Percentiles rank a stretch among this genome's conserved stretches.
Evolutionary conservation across 805 yeast species (phyloP).

Genomic region (Saturnispora hagleri): DNA sequence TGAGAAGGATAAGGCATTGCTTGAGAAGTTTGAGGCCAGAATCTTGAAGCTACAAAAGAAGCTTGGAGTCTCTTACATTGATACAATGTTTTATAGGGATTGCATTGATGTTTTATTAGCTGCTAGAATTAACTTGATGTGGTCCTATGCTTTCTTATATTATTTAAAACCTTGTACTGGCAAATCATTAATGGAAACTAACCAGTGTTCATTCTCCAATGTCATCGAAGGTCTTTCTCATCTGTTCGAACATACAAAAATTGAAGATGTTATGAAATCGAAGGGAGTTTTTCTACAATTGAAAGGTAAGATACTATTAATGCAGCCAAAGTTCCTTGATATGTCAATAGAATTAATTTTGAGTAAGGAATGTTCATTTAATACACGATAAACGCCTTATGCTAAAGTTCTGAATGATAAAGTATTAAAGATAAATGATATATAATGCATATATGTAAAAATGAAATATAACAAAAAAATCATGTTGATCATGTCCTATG

Average conservation of each 20-base stretch:
- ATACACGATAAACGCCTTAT: not conserved
- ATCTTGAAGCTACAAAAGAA: conserved; percentile 59
- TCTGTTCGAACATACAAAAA: conserved; percentile 26
- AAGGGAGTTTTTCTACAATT: conserved; percentile 20
- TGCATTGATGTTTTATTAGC: conserved; percentile 54
- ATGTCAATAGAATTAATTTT: conserved; percentile 20
- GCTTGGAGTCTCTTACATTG: conserved; percentile 71
- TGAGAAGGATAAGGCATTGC: conserved; percentile 57
- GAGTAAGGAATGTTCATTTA: conserved; percentile 4
- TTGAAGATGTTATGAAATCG: conserved; percentile 20
- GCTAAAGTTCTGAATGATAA: not conserved
- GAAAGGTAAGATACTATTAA: conserved; percentile 16
- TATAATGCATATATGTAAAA: not conserved
- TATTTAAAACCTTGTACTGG: conserved; percentile 44
- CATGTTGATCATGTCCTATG: not conserved
- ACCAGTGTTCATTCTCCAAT: conserved; percentile 18
- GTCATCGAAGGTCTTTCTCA: conserved; percentile 27
- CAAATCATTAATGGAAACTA: conserved; percentile 50
- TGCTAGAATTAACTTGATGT: conserved; percentile 72
- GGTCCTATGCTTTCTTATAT: conserved; percentile 83
- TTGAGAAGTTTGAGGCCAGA: conserved; percentile 51
- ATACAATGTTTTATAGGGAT: conserved; percentile 73
- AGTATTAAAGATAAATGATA: not conserved
- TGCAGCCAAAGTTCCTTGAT: conserved; percentile 18
- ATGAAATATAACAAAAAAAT: not conserved